Conservation (phyloP, 2,329 filamentous ascomycete species). For the Elsinoe arachidis region DNA sequence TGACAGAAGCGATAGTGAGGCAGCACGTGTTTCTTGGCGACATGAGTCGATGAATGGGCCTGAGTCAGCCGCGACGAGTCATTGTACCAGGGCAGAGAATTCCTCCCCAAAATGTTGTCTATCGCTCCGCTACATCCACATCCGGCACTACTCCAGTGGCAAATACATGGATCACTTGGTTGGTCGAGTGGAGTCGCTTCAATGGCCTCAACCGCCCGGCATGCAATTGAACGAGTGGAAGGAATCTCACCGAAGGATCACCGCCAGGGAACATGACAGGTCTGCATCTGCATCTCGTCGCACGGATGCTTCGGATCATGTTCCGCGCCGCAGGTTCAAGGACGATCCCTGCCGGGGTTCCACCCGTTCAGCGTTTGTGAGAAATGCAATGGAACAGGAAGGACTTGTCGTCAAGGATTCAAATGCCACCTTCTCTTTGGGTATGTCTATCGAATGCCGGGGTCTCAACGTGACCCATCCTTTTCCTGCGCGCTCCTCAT, state of each 20-base stretch:
- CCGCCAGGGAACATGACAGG: constrained; percentile 1
- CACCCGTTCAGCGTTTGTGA: constrained; percentile 1
- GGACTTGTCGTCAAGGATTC: not conserved
- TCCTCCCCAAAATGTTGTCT: no score
- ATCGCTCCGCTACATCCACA: no score
- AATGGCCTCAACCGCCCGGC: no score
- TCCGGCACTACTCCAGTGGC: no score
- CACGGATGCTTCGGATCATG: constrained; percentile 6
- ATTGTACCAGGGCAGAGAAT: no score
- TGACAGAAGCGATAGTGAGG: no score
- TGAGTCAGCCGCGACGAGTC: no score
- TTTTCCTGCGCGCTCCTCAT: not conserved
- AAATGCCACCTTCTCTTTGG: constrained; percentile 6
- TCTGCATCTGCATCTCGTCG: not conserved
- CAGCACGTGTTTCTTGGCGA: no score
- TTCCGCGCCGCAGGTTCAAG: constrained; percentile 4
- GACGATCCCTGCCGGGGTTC: constrained; percentile 7
- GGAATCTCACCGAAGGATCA: not conserved
- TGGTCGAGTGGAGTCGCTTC: no score
- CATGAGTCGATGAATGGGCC: no score
- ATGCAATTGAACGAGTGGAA: no score
- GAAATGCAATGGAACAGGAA: not conserved
- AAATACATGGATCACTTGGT: no score
- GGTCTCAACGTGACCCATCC: not conserved
- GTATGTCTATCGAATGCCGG: not conserved